Evolutionary conservation across 257 asterid species (phyloP).

Genomic region (Misopates orontium): DNA sequence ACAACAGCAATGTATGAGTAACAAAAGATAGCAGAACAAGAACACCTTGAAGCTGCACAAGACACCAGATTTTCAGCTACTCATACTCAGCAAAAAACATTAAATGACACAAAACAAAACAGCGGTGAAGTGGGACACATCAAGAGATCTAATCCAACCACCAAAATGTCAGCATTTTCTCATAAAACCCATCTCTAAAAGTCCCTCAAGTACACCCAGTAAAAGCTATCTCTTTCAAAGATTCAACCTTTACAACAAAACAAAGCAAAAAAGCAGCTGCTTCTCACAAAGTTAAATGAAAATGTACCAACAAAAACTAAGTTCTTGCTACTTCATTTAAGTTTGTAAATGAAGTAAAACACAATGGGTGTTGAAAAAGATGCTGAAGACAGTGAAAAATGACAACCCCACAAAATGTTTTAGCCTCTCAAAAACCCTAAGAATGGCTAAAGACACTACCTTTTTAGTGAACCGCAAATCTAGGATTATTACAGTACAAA

Average conservation of each 20-base stretch:
- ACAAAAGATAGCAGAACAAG: neutral
- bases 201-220: constrained; percentile 13
- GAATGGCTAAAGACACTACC: constrained; percentile 32
- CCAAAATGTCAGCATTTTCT: constrained; percentile 34
- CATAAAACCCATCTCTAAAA: constrained; percentile 20
- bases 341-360: constrained; percentile 2
- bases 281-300: constrained; percentile 24
- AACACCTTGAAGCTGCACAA: constrained; percentile 11
- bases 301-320: constrained; percentile 26
- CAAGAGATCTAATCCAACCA: constrained; percentile 51
- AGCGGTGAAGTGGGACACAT: constrained; percentile 18
- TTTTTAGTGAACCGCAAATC: constrained; percentile 17
- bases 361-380: constrained; percentile 11
- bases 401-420: neutral
- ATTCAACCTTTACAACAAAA: constrained; percentile 24
- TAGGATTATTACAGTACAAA: constrained; percentile 28
- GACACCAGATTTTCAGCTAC: neutral
- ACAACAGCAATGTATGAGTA: constrained; percentile 10
- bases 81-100: constrained; percentile 1
- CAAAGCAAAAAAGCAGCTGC: constrained; percentile 6
- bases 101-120: constrained; percentile 19
- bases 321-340: constrained; percentile 17
- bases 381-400: neutral
- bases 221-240: constrained; percentile 30
- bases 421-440: constrained; percentile 41